Evolutionary conservation across 306 rosid genomes (phyloP), one percentile per base, ranked within the genome.

Genomic region (Datisca glomerata): DNA sequence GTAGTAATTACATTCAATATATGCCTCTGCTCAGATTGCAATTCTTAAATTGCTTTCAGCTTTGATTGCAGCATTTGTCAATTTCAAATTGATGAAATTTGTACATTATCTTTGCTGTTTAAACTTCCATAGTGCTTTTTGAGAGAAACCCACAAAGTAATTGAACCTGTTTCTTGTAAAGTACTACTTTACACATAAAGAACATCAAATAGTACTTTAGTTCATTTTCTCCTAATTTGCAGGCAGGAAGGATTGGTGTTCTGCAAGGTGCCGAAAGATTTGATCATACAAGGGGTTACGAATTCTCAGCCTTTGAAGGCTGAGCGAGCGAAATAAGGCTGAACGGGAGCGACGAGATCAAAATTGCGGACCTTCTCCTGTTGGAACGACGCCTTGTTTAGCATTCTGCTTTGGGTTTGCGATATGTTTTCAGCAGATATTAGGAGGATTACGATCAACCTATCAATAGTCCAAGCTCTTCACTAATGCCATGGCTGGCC

Each of bases 181-280:
- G n/a, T n/a, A n/a, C n/a, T n/a, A n/a, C n/a, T n/a, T n/a, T n/a
- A n/a, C n/a, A n/a, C n/a, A n/a, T n/a, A n/a, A n/a, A n/a, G n/a
- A n/a, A n/a, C 36, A 31, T 41, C 27, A 28, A 12, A 31, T 14
- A 31, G 13, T 13, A 8, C n/a, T 31, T 31, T 8, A 31, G n/a
- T 2, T 8, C 36, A 31, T 31, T 4, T 31, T 31, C 36, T 1
- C 36, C 6, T 12, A 31, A 31, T 31, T 25, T 25, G 35, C 49
- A 87, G 96, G 94, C 94, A 41, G 94, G 97, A 72, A 64, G 59
- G 35, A 14, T 69, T 34, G 93, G 91, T 41, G 83, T 83, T 40
- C 93, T 87, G 55, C 93, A 70, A 65, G 97, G 97, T 47, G 95
- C 93, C 3, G 94, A 74, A 55, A 71, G 94, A 68, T 87, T 83